Evolutionary conservation across 2,329 filamentous ascomycete species (phyloP).

Genomic region (Stagonosporopsis chrysanthemi): DNA sequence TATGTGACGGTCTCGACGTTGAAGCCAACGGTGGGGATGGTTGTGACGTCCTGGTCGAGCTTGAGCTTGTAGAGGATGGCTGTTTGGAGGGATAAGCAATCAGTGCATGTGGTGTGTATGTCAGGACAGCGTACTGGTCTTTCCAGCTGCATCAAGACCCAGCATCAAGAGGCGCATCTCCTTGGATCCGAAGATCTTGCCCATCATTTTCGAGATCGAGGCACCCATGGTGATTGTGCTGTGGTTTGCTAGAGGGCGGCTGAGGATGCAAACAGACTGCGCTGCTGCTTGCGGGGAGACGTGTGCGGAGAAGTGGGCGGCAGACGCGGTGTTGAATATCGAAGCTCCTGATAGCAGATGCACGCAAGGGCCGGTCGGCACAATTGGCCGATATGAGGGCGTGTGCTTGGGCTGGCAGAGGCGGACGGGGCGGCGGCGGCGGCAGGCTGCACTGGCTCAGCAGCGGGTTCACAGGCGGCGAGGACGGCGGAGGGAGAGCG

Average conservation of each 20-base stretch:
- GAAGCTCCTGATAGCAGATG: conserved; percentile 12
- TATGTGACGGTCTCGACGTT: conserved; percentile 99
- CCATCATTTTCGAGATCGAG: conserved; percentile 92
- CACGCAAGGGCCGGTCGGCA: conserved; percentile 13
- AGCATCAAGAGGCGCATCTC: conserved; percentile 99
- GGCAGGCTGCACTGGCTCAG: conserved; percentile 8
- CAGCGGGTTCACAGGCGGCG: conserved; percentile 8
- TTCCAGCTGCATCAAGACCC: conserved; percentile 94
- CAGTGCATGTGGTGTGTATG: neutral
- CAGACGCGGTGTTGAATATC: conserved; percentile 7
- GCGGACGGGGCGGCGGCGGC: neutral
- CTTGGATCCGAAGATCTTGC: conserved; percentile 98
- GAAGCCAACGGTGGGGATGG: conserved; percentile 99
- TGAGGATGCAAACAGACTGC: neutral
- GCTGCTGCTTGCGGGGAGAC: conserved; percentile 3
- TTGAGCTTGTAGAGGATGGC: conserved; percentile 99
- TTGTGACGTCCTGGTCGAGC: conserved; percentile 98
- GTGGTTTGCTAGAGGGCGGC: neutral
- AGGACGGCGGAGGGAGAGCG: conserved; percentile 1
- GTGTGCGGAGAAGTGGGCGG: neutral
- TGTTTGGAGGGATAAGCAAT: conserved; percentile 37
- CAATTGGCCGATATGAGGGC: conserved; percentile 8
- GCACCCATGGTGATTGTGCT: conserved; percentile 77
- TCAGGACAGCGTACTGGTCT: conserved; percentile 70
- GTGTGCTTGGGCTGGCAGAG: conserved; percentile 6